Conservation (phyloP, 2,329 filamentous ascomycete genomes). For the Colletotrichum siamense region DNA sequence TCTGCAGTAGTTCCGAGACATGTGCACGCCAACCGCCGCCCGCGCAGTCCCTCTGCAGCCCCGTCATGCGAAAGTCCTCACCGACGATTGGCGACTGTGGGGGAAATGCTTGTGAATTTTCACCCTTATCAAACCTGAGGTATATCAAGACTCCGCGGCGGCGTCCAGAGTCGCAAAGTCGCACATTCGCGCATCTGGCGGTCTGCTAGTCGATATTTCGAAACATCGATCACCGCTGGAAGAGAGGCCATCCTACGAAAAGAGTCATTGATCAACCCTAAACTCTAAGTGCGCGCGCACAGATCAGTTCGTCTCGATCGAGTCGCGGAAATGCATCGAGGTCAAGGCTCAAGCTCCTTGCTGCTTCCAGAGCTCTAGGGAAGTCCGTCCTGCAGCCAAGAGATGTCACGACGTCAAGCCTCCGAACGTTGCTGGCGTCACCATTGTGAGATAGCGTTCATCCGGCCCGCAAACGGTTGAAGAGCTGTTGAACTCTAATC, state of each 20-base stretch:
- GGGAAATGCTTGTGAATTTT: background rate
- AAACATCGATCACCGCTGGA: background rate
- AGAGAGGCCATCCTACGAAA: background rate
- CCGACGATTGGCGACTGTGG: background rate
- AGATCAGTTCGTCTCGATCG: slow-evolving; percentile 10
- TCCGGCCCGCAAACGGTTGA: slow-evolving; percentile 4
- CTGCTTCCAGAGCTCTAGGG: background rate
- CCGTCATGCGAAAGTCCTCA: background rate
- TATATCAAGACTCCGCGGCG: background rate
- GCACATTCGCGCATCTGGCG: background rate
- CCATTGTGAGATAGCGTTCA: background rate
- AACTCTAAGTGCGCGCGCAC: background rate
- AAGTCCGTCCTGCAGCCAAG: background rate
- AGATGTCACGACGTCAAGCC: background rate
- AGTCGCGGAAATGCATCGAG: background rate
- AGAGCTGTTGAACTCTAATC: background rate
- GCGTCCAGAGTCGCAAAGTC: background rate
- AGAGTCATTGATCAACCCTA: background rate
- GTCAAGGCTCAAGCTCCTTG: background rate
- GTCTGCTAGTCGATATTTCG: background rate
- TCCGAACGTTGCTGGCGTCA: background rate
- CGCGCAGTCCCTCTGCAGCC: background rate
- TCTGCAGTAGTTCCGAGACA: background rate
- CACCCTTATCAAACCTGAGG: background rate
- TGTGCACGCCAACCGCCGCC: background rate